These are phyloP conservation scores for Trichomonascaceae sp. DNA, from an alignment of 1,139 yeast genomes.

Conservation along the genomic window DNA sequence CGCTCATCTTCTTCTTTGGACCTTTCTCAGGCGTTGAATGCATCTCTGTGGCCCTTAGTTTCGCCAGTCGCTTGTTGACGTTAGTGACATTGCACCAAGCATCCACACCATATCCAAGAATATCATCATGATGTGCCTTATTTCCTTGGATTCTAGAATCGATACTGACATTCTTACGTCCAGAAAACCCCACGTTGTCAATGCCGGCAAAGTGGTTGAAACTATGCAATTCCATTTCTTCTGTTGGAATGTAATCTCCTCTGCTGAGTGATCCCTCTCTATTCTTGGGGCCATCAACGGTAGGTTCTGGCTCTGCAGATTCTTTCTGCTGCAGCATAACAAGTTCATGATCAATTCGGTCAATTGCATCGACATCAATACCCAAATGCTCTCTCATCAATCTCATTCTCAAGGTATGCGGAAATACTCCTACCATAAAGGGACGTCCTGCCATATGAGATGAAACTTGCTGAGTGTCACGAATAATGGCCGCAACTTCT, in stretches of 20 bases:
- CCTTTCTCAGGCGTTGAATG: neutral
- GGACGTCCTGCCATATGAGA: slow-evolving; percentile 79
- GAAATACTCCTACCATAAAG: slow-evolving; percentile 76
- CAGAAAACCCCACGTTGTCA: slow-evolving; percentile 79
- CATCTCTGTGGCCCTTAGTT: slow-evolving; percentile 1
- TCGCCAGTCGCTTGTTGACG: slow-evolving; percentile 4
- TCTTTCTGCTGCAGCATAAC: neutral
- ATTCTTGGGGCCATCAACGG: neutral
- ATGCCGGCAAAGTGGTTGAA: slow-evolving; percentile 87
- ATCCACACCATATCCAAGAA: slow-evolving; percentile 70
- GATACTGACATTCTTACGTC: slow-evolving; percentile 69
- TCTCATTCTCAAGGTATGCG: slow-evolving; percentile 82
- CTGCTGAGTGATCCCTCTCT: neutral
- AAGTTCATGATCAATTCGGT: slow-evolving; percentile 59
- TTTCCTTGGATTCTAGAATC: slow-evolving; percentile 76
- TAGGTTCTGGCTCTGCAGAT: neutral
- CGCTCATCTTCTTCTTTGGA: neutral
- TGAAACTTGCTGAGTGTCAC: slow-evolving; percentile 73
- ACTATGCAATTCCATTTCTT: slow-evolving; percentile 40
- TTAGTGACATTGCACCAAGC: slow-evolving; percentile 21
- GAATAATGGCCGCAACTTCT: slow-evolving; percentile 81
- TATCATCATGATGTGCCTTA: slow-evolving; percentile 60
- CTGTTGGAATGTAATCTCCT: slow-evolving; percentile 12
- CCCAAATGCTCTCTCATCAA: slow-evolving; percentile 97
- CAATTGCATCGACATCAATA: slow-evolving; percentile 82